Evolutionary conservation across 2,329 filamentous ascomycete genomes (phyloP).

Genomic region (Penicillium sclerotigenum): DNA sequence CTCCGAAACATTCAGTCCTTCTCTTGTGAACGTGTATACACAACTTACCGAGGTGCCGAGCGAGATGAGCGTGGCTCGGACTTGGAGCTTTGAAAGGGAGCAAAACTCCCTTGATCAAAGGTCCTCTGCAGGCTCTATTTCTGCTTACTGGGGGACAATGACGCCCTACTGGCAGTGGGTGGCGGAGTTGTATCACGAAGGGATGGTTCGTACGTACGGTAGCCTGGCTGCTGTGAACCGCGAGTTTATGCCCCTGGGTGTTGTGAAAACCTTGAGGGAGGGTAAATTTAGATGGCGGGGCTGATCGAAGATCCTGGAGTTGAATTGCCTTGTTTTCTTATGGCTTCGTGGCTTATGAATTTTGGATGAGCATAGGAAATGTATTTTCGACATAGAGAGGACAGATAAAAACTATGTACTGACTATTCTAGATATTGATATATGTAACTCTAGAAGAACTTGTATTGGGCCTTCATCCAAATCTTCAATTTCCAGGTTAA

Average conservation of each 20-base stretch:
- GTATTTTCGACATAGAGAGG: background rate
- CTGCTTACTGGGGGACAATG: conserved; percentile 33
- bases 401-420: no score
- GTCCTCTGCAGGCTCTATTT: conserved; percentile 16
- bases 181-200: conserved; percentile 40
- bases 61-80: conserved; percentile 31
- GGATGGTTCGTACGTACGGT: conserved; percentile 43
- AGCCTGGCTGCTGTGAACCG: conserved; percentile 41
- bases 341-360: background rate
- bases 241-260: conserved; percentile 43
- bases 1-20: conserved; percentile 33
- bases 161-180: conserved; percentile 45
- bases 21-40: conserved; percentile 33
- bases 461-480: background rate
- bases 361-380: background rate
- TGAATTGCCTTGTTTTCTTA: no score
- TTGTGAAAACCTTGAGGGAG: conserved; percentile 43
- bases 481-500: no score
- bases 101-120: conserved; percentile 14
- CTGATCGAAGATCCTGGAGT: conserved; percentile 14
- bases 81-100: conserved; percentile 26
- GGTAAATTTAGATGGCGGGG: conserved; percentile 44
- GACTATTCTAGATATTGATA: no score
- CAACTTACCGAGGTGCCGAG: conserved; percentile 32
- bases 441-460: background rate